Evolutionary conservation across 352 stramenopile genomes (phyloP), one percentile per base, ranked within the genome.

Genomic region (Pythium apleroticum): DNA sequence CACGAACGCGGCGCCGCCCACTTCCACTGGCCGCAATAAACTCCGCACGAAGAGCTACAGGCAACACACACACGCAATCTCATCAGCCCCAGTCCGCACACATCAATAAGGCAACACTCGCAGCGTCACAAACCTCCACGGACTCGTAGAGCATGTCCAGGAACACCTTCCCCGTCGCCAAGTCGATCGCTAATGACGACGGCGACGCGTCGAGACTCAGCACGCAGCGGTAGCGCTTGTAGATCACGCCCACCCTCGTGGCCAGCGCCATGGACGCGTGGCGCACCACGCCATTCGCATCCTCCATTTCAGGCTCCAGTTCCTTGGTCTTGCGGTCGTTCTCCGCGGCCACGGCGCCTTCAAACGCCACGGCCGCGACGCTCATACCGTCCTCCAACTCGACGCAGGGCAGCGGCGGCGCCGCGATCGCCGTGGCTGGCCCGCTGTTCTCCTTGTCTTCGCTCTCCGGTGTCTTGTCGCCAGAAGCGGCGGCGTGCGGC

Each of bases 151-250:
- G 66, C 66, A 93, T 67, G 43, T 95, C 87, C 20, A 95, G 66
- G 66, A 95, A 95, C 19, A 95, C 69, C 3, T 77, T 78, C 11
- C 87, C 88, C 0, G 82, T 88, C 0, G 69, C 62, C 17, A 86
- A 73, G 57, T 96, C 88, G 53, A 96, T 95, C 27, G 88, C 90
- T 24, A 93, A 69, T 24, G 86, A 85, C 31, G 86, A 96, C 15
- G 86, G 88, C 33, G 85, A 95, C 27, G 83, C 84, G 62, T 96
- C 88, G 20, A 96, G 75, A 69, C 84, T 95, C 33, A 96, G 60
- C 6, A 92, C 85, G 45, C 86, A 92, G 54, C 86, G 85, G 52
- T 95, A 96, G 46, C 82, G 80, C 19, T 76, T 69, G 70, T 93
- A 95, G 28, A 93, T 68, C 41, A 86, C 71, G n/a, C 58, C 45